Evolutionary conservation across 306 rosid genomes (phyloP).

Genomic region (Rosa chinensis): DNA sequence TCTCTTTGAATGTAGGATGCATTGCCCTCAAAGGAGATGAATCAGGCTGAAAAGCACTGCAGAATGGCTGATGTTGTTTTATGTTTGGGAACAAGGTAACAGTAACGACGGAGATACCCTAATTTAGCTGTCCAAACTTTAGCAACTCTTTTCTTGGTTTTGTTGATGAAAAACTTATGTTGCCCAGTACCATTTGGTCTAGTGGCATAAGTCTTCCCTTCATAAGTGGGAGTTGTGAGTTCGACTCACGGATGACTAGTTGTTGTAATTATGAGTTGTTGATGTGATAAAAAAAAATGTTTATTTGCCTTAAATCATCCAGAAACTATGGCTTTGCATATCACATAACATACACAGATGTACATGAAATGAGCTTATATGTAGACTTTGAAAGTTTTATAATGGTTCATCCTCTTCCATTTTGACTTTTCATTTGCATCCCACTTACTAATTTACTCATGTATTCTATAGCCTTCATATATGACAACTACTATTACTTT

Average conservation of each 20-base stretch:
- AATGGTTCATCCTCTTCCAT: not conserved
- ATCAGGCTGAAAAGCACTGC: constrained; percentile 95
- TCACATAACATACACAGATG: not conserved
- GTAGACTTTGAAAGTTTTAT: not conserved
- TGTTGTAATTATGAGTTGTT: too few species aligned
- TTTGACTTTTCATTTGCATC: not conserved
- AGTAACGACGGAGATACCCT: constrained; percentile 34
- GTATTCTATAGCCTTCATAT: not conserved
- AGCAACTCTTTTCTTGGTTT: not conserved
- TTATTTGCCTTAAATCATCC: not conserved
- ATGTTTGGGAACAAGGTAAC: constrained; percentile 96
- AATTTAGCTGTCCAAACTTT: not conserved
- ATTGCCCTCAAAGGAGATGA: constrained; percentile 90
- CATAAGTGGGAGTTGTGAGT: too few species aligned
- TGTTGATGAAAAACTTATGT: not conserved
- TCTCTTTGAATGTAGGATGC: constrained; percentile 65
- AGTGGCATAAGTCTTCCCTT: too few species aligned
- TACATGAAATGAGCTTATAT: not conserved
- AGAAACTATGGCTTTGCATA: not conserved
- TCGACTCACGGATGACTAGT: too few species aligned
- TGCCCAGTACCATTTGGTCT: too few species aligned
- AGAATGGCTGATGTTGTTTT: constrained; percentile 89
- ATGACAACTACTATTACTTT: not conserved
- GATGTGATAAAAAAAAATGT: too few species aligned
- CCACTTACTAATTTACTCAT: not conserved